These are phyloP conservation scores for Cadophora luteo-olivacea DNA, from an alignment of 2,329 filamentous ascomycete species.

Conservation along the genomic window DNA sequence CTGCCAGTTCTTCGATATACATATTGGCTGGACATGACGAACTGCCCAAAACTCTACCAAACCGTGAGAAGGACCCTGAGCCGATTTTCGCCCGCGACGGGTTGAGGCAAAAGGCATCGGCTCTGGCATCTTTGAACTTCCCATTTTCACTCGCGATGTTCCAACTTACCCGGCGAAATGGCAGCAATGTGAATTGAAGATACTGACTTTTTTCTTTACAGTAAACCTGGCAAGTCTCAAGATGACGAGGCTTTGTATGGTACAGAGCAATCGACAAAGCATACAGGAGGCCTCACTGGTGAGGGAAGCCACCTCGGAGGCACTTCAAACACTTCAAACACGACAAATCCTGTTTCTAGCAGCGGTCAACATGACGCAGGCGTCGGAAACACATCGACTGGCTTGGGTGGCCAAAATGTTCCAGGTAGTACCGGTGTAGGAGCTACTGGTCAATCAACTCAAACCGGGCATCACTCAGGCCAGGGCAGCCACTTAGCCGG, in stretches of 20 bases:
- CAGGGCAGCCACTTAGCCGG: slow-evolving; percentile 30
- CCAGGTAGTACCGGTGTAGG: background rate
- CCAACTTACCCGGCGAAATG: background rate
- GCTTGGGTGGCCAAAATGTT: background rate
- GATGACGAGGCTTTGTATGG: slow-evolving; percentile 42
- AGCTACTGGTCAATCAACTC: background rate
- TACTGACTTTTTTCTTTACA: background rate
- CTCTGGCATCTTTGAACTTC: too few relatives aligned
- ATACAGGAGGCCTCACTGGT: slow-evolving; percentile 18
- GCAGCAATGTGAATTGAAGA: background rate
- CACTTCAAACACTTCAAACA: slow-evolving; percentile 8
- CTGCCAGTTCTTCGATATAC: background rate
- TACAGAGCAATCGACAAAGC: slow-evolving; percentile 23
- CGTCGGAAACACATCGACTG: background rate
- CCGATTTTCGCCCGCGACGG: background rate
- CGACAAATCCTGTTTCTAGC: background rate
- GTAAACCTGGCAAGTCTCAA: slow-evolving; percentile 19
- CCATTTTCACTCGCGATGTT: too few relatives aligned
- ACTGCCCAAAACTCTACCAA: background rate
- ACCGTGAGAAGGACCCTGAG: background rate
- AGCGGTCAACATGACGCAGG: background rate
- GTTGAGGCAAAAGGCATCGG: too few relatives aligned
- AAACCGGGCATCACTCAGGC: slow-evolving; percentile 12
- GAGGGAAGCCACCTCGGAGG: slow-evolving; percentile 30
- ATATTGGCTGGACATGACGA: background rate